Base-by-base conservation (phyloP, 1,284 basidiomycete species). In the Sanghuangporus weigelae region DNA sequence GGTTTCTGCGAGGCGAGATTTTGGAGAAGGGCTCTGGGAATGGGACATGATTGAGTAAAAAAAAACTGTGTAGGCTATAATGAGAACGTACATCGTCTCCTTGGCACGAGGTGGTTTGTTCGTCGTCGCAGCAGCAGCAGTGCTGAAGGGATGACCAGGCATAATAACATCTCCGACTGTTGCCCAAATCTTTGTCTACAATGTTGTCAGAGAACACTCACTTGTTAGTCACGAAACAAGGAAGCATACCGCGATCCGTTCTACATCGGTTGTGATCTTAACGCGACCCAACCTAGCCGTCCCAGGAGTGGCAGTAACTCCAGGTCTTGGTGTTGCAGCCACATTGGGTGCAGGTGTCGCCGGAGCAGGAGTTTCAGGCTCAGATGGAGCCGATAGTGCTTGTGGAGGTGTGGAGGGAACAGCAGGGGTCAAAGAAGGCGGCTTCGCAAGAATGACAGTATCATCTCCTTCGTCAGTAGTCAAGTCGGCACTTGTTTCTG, bases 161-260 rank as follows among this genome's bases (percentile, higher is more conserved):
- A 84, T 81, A 39, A 91, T 78, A 49, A 84, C 74, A 54, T 90
- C 87, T 38, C 85, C 83, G 8, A 86, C 76, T 6, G 85, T 82
- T 12, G 75, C 67, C 89, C 88, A 90, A 68, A 91, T 85, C 69
- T 84, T 89, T 40, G 79, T 71, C 89, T 91, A 50, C 2, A 12
- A 16, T 39, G 2, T 62, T 21, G 39, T 50, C 38, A 44, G 51
- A 23, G 19, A 49, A 14, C 1, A 19, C 39, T 10, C 35, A 21
- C 23, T 19, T 2, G 40, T 39, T 44, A 40, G 19, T 14, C 7
- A 39, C 7, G 3, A 23, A 12, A 77, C 84, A 64, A 72, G 8
- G 8, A n/a, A n/a, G 31, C 53, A 36, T 38, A 84, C 88, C 57
- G 81, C 78, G 59, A 89, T 85, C 36, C 76, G 77, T 67, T 90